A percentile compares a stretch with the other conserved stretches of the same genome.
Conservation (phyloP, 1,284 basidiomycete species). For the Pascua guehoae region DNA sequence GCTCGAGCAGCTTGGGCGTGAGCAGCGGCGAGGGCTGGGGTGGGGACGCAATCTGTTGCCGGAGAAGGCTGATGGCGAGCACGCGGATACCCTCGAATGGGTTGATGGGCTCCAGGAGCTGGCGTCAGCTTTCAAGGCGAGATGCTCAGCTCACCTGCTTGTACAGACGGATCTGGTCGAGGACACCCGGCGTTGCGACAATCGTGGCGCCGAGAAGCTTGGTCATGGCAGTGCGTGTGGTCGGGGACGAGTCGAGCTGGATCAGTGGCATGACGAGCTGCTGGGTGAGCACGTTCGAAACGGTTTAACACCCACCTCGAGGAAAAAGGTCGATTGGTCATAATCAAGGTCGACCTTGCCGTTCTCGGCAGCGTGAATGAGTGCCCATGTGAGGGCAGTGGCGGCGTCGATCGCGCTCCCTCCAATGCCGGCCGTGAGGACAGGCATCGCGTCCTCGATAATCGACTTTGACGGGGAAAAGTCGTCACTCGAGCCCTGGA, state of each 20-base stretch:
- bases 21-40: conserved; percentile 12
- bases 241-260: conserved; percentile 23
- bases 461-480: conserved; percentile 5
- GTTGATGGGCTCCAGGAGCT: conserved; percentile 39
- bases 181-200: conserved; percentile 5
- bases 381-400: conserved; percentile 18
- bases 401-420: conserved; percentile 29
- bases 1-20: conserved; percentile 8
- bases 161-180: conserved; percentile 26
- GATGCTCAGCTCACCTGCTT: conserved; percentile 24
- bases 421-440: conserved; percentile 18
- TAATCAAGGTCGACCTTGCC: conserved; percentile 13
- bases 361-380: conserved; percentile 11
- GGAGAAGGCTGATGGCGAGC: conserved; percentile 28
- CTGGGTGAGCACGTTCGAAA: background rate
- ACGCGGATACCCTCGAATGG: conserved; percentile 39
- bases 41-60: conserved; percentile 23
- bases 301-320: conserved; percentile 27
- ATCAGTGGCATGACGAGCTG: conserved; percentile 34
- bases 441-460: conserved; percentile 31
- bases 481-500: background rate
- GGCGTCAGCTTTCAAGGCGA: background rate
- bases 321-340: conserved; percentile 29
- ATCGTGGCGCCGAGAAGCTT: conserved; percentile 35
- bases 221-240: conserved; percentile 27